Conservation (phyloP, 164 flowering plant genomes). For the Chimonanthus salicifolius region DNA sequence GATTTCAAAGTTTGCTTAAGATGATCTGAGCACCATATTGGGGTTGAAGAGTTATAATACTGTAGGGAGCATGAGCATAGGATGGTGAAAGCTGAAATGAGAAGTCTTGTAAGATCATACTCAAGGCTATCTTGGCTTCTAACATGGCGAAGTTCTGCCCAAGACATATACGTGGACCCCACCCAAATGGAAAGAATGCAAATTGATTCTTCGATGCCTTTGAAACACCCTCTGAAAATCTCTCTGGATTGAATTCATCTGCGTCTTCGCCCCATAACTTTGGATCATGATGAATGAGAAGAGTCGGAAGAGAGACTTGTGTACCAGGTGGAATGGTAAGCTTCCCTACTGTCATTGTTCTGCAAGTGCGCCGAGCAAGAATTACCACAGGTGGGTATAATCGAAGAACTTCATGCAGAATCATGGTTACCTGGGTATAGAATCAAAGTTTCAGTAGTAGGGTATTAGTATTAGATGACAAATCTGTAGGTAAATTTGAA, state of each 20-base stretch:
- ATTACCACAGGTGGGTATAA: no score
- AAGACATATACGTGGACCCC: slow-evolving; percentile 4
- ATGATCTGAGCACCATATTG: neutral
- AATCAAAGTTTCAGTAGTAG: no score
- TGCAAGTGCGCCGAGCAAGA: neutral
- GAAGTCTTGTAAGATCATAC: slow-evolving; percentile 8
- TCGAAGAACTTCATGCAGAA: slow-evolving; percentile 4
- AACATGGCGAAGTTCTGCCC: slow-evolving; percentile 8
- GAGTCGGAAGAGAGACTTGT: neutral
- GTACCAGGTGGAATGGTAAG: neutral
- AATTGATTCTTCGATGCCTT: no score
- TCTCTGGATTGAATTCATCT: no score
- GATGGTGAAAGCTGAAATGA: no score
- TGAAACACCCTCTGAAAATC: no score
- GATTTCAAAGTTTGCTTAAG: neutral
- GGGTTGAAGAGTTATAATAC: neutral
- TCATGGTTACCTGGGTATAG: slow-evolving; percentile 6
- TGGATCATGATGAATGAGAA: neutral
- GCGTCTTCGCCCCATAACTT: no score
- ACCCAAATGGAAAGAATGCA: slow-evolving; percentile 6
- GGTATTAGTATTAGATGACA: no score
- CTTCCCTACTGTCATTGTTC: slow-evolving; percentile 2
- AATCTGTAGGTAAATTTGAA: no score
- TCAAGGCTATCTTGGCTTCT: slow-evolving; percentile 1
- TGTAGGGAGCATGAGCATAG: neutral